These are phyloP conservation scores for Henckelia pumila DNA, from an alignment of 257 asterid genomes.

Conservation along the genomic window DNA sequence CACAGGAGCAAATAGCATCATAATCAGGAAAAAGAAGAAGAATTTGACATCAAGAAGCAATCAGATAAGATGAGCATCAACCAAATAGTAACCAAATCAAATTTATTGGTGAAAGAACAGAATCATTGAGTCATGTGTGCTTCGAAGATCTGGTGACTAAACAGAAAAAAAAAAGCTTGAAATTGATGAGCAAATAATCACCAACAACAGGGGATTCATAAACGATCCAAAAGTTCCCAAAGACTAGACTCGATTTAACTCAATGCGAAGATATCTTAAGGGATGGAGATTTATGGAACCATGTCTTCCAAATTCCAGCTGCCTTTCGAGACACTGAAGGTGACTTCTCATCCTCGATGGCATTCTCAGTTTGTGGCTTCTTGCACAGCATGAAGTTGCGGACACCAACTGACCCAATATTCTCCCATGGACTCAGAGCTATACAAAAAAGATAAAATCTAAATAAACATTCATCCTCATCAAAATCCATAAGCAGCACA, in stretches of 20 bases:
- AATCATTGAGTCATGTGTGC: neutral
- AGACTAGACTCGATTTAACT: neutral
- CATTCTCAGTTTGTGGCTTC: slow-evolving; percentile 42
- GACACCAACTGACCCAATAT: slow-evolving; percentile 53
- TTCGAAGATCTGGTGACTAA: neutral
- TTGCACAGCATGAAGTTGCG: slow-evolving; percentile 57
- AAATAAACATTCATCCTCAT: neutral
- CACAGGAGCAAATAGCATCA: neutral
- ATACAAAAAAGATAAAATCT: neutral
- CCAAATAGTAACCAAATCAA: neutral
- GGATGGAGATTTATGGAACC: slow-evolving; percentile 45
- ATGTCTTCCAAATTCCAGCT: slow-evolving; percentile 42
- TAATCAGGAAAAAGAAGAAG: neutral
- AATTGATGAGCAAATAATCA: neutral
- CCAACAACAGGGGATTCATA: neutral
- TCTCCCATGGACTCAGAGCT: slow-evolving; percentile 55
- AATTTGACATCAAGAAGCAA: neutral
- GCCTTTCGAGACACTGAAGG: slow-evolving; percentile 30
- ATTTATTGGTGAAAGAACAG: neutral
- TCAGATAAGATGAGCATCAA: neutral
- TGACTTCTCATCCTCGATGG: slow-evolving; percentile 24
- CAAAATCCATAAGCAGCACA: neutral
- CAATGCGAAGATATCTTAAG: slow-evolving; percentile 48
- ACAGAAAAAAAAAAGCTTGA: neutral
- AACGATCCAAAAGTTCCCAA: neutral